Conservation (phyloP, 768 basidiomycete species). For the Lentinula raphanica region DNA sequence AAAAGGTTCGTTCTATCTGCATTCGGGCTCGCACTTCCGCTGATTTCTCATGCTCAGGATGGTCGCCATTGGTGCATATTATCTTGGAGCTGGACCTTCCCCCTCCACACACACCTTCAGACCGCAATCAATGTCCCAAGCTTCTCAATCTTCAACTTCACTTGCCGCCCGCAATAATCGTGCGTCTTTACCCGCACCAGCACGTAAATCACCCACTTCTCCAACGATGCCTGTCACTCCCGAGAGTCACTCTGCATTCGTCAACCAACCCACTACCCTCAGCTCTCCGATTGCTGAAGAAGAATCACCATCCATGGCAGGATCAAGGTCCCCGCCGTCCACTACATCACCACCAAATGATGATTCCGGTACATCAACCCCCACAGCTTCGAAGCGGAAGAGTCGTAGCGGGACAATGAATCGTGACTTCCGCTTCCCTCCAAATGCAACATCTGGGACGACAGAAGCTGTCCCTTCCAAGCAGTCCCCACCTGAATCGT, state of each 20-base stretch:
- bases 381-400: constrained; percentile 29
- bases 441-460: constrained; percentile 23
- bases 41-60: constrained; percentile 45
- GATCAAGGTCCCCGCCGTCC: background rate
- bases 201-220: constrained; percentile 35
- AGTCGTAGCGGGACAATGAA: constrained; percentile 74
- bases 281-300: background rate
- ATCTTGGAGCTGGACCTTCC: constrained; percentile 65
- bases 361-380: constrained; percentile 23
- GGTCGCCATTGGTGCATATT: constrained; percentile 79
- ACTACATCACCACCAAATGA: constrained; percentile 13
- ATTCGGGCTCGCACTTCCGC: background rate
- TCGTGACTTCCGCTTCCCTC: constrained; percentile 67
- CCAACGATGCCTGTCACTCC: constrained; percentile 26
- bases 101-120: constrained; percentile 46
- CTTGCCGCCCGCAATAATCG: constrained; percentile 41
- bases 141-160: constrained; percentile 32
- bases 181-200: constrained; percentile 62
- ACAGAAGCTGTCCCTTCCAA: constrained; percentile 14
- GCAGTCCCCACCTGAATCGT: constrained; percentile 16
- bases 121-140: constrained; percentile 76
- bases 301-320: background rate
- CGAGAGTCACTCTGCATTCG: constrained; percentile 29
- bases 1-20: constrained; percentile 50
- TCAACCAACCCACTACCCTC: constrained; percentile 29